Base-by-base conservation (phyloP, 495 filamentous ascomycete species). In the Letharia columbiana region DNA sequence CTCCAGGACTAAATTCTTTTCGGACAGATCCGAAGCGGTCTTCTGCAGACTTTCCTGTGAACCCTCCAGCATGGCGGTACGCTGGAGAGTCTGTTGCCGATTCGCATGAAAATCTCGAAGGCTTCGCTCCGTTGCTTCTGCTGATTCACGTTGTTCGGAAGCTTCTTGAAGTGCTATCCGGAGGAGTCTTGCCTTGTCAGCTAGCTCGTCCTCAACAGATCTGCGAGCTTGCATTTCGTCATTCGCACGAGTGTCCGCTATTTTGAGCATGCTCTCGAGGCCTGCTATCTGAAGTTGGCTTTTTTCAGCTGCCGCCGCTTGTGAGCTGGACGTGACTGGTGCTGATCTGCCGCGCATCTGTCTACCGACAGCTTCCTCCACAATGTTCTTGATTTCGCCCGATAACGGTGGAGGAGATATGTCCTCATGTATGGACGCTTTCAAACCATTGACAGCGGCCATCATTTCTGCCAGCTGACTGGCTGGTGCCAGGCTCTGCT, bases 151-250 rank as follows among this genome's bases (percentile, higher is more conserved):
- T 63, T 94, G 84, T 41, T 88, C 85, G 60, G 77, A 79, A 67
- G 85, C 77, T 71, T 87, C 85, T 68, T 94, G 89, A 71, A 93
- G 87, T 47, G 89, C 88, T 67, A 87, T 82, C 67, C 86, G 84
- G 9, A 94, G 79, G 23, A 88, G 80, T 64, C 84, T 82, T 73
- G 90, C 84, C 39, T 86, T 80, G 70, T 94, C 88, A 47, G 82
- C 80, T 37, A 91, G 79, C 62, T 85, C 85, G 71, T 92, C 89
- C 71, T 93, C 89, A 4, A 87, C 84, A 12, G 84, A 83, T 58
- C 86, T 81, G 59, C 91, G 84, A 57, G 74, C 76, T 56, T 85
- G 82, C 66, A 86, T 79, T 69, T 94, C 91, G 41, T 83, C 77
- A 35, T 85, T 81, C 13, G 84, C 74, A 35, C 80, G 79, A 52